phyloP scores from a whole-genome alignment of 176 grass and related monocot species.

The Guadua angustifolia region DNA sequence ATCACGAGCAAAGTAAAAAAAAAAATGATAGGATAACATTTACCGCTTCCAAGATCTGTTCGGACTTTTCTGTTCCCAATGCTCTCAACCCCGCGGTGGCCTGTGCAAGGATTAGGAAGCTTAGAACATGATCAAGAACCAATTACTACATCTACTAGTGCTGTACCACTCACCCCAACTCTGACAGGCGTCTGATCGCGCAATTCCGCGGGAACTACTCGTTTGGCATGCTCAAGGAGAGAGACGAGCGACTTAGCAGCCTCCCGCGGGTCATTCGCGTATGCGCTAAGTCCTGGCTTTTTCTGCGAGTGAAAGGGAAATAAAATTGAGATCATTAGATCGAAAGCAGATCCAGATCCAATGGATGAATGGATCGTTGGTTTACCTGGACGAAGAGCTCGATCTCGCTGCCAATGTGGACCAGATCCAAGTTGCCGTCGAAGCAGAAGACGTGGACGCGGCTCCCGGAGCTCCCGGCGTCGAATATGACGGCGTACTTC shows the following conservation, averaged over 20 bases:
- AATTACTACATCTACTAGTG: not conserved
- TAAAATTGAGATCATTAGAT: not conserved
- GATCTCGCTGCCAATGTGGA: slow-evolving; percentile 79
- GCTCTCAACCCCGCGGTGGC: slow-evolving; percentile 85
- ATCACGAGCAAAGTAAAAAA: not conserved
- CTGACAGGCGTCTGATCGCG: slow-evolving; percentile 78
- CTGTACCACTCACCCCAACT: slow-evolving; percentile 65
- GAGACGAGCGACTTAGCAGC: slow-evolving; percentile 79
- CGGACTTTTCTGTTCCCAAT: slow-evolving; percentile 73
- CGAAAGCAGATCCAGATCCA: slow-evolving; percentile 42
- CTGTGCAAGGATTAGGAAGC: slow-evolving; percentile 44
- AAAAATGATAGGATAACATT: slow-evolving; percentile 2
- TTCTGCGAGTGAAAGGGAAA: slow-evolving; percentile 36
- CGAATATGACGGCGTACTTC: slow-evolving; percentile 93
- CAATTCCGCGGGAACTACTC: slow-evolving; percentile 66
- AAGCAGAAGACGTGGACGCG: slow-evolving; percentile 96
- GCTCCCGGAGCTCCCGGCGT: slow-evolving; percentile 95
- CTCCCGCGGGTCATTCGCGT: slow-evolving; percentile 52
- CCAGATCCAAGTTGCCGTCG: slow-evolving; percentile 76
- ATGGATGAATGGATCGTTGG: not conserved
- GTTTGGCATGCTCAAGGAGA: slow-evolving; percentile 74
- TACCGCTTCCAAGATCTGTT: slow-evolving; percentile 89
- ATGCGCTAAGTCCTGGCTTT: slow-evolving; percentile 80
- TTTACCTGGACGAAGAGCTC: slow-evolving; percentile 91
- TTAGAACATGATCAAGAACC: slow-evolving; percentile 13